phyloP scores from a whole-genome alignment of 768 basidiomycete genomes.

The Macrocybe gigantea region DNA sequence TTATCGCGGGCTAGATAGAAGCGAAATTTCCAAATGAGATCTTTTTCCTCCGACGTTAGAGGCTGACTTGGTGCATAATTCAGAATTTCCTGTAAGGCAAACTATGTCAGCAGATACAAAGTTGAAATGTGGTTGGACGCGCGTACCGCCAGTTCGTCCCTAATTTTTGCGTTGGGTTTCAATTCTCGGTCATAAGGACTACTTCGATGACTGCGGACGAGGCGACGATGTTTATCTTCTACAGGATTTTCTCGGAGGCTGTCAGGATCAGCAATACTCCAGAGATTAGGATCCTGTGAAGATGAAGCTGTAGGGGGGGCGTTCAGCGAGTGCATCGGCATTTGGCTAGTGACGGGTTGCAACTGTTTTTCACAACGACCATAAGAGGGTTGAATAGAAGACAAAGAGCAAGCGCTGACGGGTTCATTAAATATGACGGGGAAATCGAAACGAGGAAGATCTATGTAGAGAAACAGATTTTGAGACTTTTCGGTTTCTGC shows the following conservation, averaged over 20 bases:
- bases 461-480: conserved; percentile 93
- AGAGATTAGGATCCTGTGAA: conserved; percentile 69
- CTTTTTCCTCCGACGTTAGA: conserved; percentile 88
- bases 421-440: conserved; percentile 94
- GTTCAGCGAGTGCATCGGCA: conserved; percentile 33
- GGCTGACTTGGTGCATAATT: conserved; percentile 86
- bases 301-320: conserved; percentile 39
- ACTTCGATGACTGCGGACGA: conserved; percentile 91
- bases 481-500: conserved; percentile 89
- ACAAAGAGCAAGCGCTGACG: conserved; percentile 32
- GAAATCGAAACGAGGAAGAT: conserved; percentile 94
- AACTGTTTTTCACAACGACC: too few relatives aligned
- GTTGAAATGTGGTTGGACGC: neutral
- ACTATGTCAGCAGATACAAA: neutral
- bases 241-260: conserved; percentile 90
- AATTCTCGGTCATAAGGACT: conserved; percentile 93
- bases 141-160: conserved; percentile 87
- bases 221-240: conserved; percentile 91
- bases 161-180: conserved; percentile 93
- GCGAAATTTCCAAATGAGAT: conserved; percentile 98
- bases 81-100: conserved; percentile 67
- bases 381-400: too few relatives aligned
- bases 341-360: conserved; percentile 12
- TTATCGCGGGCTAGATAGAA: conserved; percentile 93
- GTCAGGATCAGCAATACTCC: conserved; percentile 90